A percentile compares a stretch with the other conserved stretches of the same genome.
These are phyloP conservation scores for Petunia axillaris DNA, from an alignment of 257 asterid species.

Conservation along the genomic window DNA sequence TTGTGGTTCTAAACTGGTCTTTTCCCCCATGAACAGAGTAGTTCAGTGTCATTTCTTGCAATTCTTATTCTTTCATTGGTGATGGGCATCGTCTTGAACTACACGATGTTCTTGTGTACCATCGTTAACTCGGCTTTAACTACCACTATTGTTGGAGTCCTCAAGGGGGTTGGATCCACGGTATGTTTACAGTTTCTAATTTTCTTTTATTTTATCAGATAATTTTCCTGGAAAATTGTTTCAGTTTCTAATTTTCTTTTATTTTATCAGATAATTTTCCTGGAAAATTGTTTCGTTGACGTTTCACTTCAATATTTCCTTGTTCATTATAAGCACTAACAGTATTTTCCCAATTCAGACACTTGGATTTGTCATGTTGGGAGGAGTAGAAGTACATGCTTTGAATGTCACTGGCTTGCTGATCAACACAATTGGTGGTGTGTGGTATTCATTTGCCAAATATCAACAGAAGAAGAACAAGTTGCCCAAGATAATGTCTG, in stretches of 20 bases:
- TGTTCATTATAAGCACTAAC: constrained; percentile 31
- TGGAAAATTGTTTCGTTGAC: not conserved
- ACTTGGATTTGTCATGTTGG: constrained; percentile 80
- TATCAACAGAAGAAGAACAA: constrained; percentile 76
- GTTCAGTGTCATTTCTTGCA: constrained; percentile 58
- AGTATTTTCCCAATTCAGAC: constrained; percentile 60
- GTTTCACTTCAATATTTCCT: not conserved
- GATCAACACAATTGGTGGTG: constrained; percentile 89
- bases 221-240: not conserved
- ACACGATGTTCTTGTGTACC: constrained; percentile 98
- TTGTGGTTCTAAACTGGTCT: constrained; percentile 2
- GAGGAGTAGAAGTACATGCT: constrained; percentile 90
- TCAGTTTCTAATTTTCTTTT: not conserved
- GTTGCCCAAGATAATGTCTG: constrained; percentile 60
- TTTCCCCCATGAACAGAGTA: constrained; percentile 54
- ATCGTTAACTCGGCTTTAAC: constrained; percentile 96
- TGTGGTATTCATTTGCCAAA: constrained; percentile 87
- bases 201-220: constrained; percentile 11
- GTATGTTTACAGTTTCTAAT: constrained; percentile 44
- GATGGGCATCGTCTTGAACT: constrained; percentile 92
- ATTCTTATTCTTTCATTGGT: constrained; percentile 81
- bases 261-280: not conserved
- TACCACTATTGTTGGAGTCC: constrained; percentile 96
- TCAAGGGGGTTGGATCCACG: constrained; percentile 96
- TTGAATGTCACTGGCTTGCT: constrained; percentile 79